Conservation (phyloP, 2,329 filamentous ascomycete species). For the Stromatinia cepivora region DNA sequence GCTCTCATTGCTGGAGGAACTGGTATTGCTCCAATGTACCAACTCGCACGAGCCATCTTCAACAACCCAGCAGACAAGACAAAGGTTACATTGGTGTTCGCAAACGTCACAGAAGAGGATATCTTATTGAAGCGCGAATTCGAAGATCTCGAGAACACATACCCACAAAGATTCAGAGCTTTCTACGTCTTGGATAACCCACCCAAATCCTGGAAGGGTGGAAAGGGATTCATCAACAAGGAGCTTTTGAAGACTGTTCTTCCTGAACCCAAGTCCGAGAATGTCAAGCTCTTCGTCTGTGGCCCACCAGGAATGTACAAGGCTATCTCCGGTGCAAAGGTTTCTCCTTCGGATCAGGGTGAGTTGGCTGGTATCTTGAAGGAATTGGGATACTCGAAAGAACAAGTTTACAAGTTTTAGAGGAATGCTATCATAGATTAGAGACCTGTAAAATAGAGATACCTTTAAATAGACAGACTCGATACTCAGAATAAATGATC, state of each 20-base stretch:
- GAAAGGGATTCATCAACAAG: conserved; percentile 81
- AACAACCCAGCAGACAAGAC: conserved; percentile 96
- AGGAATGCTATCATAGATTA: neutral
- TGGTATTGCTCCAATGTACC: conserved; percentile 97
- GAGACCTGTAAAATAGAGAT: conserved; percentile 21
- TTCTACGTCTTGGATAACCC: conserved; percentile 92
- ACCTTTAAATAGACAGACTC: conserved; percentile 5
- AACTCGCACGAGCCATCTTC: conserved; percentile 89
- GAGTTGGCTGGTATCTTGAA: conserved; percentile 77
- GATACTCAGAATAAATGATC: neutral
- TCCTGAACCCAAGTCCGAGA: conserved; percentile 85
- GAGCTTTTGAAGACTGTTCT: conserved; percentile 93
- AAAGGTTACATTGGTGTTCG: conserved; percentile 93
- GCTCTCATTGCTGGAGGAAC: conserved; percentile 90
- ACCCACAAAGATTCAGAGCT: conserved; percentile 90
- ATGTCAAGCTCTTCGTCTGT: conserved; percentile 96
- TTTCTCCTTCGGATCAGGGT: conserved; percentile 90
- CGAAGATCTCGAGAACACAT: conserved; percentile 86
- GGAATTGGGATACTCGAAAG: conserved; percentile 79
- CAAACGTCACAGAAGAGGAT: conserved; percentile 85
- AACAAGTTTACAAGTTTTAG: conserved; percentile 97
- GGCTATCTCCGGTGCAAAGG: conserved; percentile 85
- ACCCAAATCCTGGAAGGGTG: conserved; percentile 73
- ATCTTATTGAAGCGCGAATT: conserved; percentile 88
- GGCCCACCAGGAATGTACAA: conserved; percentile 93